A percentile compares a stretch with the other conserved stretches of the same genome.
These are phyloP conservation scores for Oehlia diaphana DNA, from an alignment of 192 early-diverging fungal species.

Conservation along the genomic window DNA sequence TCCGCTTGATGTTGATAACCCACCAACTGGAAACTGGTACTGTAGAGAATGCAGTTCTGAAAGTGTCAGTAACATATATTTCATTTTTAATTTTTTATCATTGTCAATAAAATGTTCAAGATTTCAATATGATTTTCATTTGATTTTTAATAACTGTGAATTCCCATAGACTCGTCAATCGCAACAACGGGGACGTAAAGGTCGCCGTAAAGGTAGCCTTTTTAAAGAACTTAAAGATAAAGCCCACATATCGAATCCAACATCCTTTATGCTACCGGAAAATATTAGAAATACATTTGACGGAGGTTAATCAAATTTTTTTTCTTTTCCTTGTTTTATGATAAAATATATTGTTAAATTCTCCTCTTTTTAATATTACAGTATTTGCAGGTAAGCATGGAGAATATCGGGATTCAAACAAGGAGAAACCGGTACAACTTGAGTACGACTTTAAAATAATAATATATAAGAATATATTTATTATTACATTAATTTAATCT, in stretches of 20 bases:
- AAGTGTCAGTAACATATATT: constrained; percentile 30
- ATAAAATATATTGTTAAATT: background rate
- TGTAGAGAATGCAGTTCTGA: constrained; percentile 36
- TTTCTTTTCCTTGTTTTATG: background rate
- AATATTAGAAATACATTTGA: constrained; percentile 16
- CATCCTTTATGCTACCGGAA: constrained; percentile 4
- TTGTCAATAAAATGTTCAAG: too few relatives aligned
- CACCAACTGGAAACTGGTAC: constrained; percentile 43
- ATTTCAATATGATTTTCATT: too few relatives aligned
- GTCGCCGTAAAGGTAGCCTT: background rate
- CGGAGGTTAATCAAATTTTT: background rate
- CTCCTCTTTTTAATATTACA: background rate
- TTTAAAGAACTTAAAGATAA: constrained; percentile 14
- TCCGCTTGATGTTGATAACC: constrained; percentile 31
- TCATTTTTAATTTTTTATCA: too few relatives aligned
- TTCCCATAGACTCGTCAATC: background rate
- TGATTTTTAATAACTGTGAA: too few relatives aligned
- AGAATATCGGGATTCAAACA: background rate
- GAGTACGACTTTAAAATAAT: background rate
- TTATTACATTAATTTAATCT: background rate
- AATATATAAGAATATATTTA: background rate
- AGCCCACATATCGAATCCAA: constrained; percentile 6
- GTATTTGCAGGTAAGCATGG: background rate
- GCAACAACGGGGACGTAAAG: background rate
- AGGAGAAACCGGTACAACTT: background rate